These are phyloP conservation scores for Santalum album DNA, from an alignment of 164 flowering plant genomes.

Conservation along the genomic window DNA sequence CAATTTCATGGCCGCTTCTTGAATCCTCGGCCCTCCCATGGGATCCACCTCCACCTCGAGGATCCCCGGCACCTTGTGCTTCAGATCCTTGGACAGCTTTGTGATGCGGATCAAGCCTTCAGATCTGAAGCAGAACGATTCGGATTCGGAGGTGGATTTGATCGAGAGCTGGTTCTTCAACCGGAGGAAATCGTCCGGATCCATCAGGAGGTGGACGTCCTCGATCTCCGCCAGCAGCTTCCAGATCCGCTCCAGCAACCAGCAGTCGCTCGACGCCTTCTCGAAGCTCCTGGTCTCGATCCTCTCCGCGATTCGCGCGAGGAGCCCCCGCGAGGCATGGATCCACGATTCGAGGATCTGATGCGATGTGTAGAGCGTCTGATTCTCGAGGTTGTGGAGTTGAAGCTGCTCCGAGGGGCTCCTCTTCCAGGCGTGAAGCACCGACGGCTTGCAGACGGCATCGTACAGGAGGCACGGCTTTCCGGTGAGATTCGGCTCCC, in stretches of 20 bases:
- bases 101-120: constrained; percentile 42
- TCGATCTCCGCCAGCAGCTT: constrained; percentile 55
- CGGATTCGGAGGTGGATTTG: constrained; percentile 35
- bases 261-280: constrained; percentile 47
- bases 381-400: constrained; percentile 53
- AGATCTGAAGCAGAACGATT: constrained; percentile 68
- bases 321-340: constrained; percentile 26
- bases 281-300: constrained; percentile 28
- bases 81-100: constrained; percentile 50
- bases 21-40: constrained; percentile 81
- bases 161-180: constrained; percentile 51
- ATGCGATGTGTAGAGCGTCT: constrained; percentile 39
- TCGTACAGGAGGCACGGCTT: constrained; percentile 81
- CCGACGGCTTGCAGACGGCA: constrained; percentile 55
- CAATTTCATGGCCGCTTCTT: constrained; percentile 81
- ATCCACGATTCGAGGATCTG: constrained; percentile 84
- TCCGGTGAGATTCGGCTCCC: constrained; percentile 73
- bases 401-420: constrained; percentile 23
- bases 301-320: constrained; percentile 26
- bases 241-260: constrained; percentile 66
- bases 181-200: constrained; percentile 72
- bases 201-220: constrained; percentile 64
- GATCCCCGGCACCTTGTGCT: constrained; percentile 65
- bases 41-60: constrained; percentile 88
- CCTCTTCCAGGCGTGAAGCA: constrained; percentile 52